Base-by-base conservation (phyloP, 495 filamentous ascomycete species). In the Apiosordaria backusii region DNA sequence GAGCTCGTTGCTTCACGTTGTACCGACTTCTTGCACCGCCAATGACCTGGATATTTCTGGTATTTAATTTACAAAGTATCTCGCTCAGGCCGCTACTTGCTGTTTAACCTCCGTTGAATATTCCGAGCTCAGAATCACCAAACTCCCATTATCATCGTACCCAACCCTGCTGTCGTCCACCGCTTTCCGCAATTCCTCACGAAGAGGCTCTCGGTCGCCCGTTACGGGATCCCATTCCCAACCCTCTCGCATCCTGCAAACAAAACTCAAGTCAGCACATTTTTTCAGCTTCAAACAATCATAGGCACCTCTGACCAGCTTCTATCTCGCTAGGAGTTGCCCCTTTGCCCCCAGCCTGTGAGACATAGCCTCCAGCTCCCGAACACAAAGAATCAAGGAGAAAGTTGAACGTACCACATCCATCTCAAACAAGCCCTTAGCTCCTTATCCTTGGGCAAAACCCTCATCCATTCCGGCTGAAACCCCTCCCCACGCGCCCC, bases 381-480 rank as follows among this genome's bases (percentile, higher is more conserved):
- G 16, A 45, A 45, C 13, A 45, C 35, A 45, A 45, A 13, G 35
- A 13, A 18, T 2, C 10, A 1, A 24, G 27, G 25, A 19, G 13
- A 35, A 54, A 40, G 52, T 0, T 21, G 24, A 16, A 71, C 70
- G 63, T 92, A 81, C 94, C 95, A 97, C 83, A 91, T 88, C 94
- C 94, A 97, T 2, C 89, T 80, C 70, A 97, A 73, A 78, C 89
- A 97, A 0, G 92, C 92, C 21, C 91, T 82, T 50, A 97, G 75
- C 75, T 99, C 95, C 76, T 97, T 97, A 73, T 99, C 95, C 57
- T 81, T 74, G 0, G 95, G 93, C 26, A 93, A 68, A 0, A 97
- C 93, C 2, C 89, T 81, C 80, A 90, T 93, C 95, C 95, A 97
- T 75, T 97, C 94, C 1, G 86, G 80, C 62, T 86, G 83, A 67